Base-by-base conservation (phyloP, 106 monocot genomes). In the Dendrobium huoshanense region DNA sequence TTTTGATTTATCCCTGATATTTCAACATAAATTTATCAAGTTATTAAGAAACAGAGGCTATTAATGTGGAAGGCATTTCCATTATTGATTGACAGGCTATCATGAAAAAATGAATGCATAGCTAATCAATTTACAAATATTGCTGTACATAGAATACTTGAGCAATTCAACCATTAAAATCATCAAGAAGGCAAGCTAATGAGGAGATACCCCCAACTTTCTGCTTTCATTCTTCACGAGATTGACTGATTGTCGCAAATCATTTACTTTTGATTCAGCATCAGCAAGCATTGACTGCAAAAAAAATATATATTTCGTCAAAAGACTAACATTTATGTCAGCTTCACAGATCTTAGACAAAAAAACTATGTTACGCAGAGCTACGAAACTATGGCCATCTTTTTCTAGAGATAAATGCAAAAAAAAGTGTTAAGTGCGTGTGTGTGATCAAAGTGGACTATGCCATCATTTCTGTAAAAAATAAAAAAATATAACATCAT, bases 251-350 rank as follows among this genome's bases (percentile, higher is more conserved):
- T 88, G 88, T 43, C 85, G 78, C 73, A 88, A 78, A 67, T 84
- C 81, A 81, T 80, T 88, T n/a, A 91, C 87, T 82, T 87, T 87
- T 56, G 82, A 82, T 79, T 91, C 82, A 70, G 88, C 91, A 85
- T 77, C 76, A 33, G 86, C 83, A 24, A 91, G 79, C 82, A 91
- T 79, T 43, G 85, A 86, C 86, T 88, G 72, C 27, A 42, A 41
- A 74, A 45, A 61, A 49, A 77, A 33, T 9, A 70, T 43, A 40
- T 5, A 59, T 31, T 18, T 18, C 74, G 20, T 42, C 42, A 76
- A 45, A 24, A 49, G 33, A 33, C 33, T 33, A 37, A 70, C 20
- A 20, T 4, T 20, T 59, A 59, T 59, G 5, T 59, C 22, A n/a
- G 59, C n/a, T 59, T 59, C 18, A 59, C 19, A 59, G 2, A 20